Base-by-base conservation (phyloP, 345 rosid species). In the Viola odorata region DNA sequence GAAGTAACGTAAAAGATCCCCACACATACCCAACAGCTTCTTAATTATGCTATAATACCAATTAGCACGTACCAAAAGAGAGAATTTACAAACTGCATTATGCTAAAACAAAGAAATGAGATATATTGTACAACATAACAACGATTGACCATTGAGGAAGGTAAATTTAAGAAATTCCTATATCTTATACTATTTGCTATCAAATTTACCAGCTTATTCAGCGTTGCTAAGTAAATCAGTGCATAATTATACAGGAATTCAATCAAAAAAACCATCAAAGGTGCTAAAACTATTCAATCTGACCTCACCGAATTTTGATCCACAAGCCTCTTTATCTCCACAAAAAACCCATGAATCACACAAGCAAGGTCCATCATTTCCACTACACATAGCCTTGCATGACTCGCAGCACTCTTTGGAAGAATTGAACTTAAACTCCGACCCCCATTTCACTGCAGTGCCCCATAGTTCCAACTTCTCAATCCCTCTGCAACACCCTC, bases 291-390 rank as follows among this genome's bases (percentile, higher is more conserved):
- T 23, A 23, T 47, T 44, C 37, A 56, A 57, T 59, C 84, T 61
- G 37, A 91, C 97, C 97, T 92, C 96, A 13, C 98, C 98, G 66
- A 82, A 89, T 80, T 85, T 81, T 0, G 87, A 77, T 49, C 97
- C 96, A 47, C 98, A 92, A 62, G 83, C 80, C 49, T 82, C 67
- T 71, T 76, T 80, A 58, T 83, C 75, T 32, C 95, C 99, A 16
- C 97, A 94, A 37, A 84, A 90, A 1, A 94, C 99, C 96, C 99
- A 94, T 3, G 91, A 55, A 83, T 94, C 99, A 36, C 99, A 90
- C 82, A 94, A 78, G 69, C 99, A 90, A 68, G 99, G 97, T 14
- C 99, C 99, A 6, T 83, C 87, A 41, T 67, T 81, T 11, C 97
- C 96, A 17, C 68, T 81, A 38, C 99, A 94, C 99, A 94, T 84